Evolutionary conservation across 768 basidiomycete genomes (phyloP).

Genomic region (Mycena galericulata): DNA sequence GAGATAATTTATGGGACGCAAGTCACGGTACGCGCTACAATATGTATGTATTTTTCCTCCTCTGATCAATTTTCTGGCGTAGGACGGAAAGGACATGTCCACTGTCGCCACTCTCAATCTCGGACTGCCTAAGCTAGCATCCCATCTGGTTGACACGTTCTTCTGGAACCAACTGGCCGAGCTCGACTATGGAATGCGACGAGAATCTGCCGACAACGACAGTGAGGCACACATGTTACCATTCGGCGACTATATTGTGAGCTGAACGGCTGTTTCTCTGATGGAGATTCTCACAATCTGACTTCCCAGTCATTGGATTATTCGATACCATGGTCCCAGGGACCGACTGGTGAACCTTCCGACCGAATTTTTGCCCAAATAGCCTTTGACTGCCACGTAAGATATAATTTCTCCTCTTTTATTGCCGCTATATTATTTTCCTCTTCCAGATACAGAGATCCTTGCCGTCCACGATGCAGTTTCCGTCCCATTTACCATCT

Average conservation of each 20-base stretch:
- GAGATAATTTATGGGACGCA: too few relatives aligned
- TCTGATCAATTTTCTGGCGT: too few relatives aligned
- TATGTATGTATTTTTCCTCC: too few relatives aligned
- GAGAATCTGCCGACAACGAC: not conserved
- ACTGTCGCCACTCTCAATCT: not conserved
- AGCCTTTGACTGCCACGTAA: not conserved
- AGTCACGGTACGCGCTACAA: too few relatives aligned
- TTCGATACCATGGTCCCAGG: not conserved
- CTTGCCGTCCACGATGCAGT: too few relatives aligned
- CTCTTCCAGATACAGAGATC: not conserved
- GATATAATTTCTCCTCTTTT: not conserved
- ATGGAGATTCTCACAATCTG: too few relatives aligned
- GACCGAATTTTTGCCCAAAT: not conserved
- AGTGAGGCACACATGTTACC: not conserved
- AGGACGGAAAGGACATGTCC: too few relatives aligned
- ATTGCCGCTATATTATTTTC: not conserved
- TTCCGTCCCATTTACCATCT: too few relatives aligned
- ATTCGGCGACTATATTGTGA: not conserved
- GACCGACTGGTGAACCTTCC: not conserved
- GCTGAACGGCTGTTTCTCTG: not conserved
- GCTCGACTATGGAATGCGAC: not conserved
- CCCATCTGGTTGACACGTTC: not conserved
- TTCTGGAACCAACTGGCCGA: constrained; percentile 1
- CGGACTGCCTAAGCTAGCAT: not conserved
- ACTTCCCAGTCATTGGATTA: too few relatives aligned